Base-by-base conservation (phyloP, 2,329 filamentous ascomycete genomes). In the Hypoxylon sp. region DNA sequence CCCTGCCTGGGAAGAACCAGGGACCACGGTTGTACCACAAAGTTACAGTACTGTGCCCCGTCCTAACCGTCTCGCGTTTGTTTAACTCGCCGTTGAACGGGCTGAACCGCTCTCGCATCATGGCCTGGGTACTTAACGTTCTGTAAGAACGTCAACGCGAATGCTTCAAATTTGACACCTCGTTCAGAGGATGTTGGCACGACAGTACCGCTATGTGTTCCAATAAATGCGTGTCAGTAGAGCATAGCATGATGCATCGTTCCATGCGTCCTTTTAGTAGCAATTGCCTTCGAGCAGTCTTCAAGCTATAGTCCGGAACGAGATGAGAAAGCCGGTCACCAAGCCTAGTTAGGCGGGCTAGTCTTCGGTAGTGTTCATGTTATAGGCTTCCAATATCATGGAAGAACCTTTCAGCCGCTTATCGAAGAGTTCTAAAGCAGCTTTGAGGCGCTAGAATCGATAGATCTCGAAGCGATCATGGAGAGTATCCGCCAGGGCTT, bases 371-470 rank as follows among this genome's bases (percentile, higher is more conserved):
- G 18, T 26, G 48, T 44, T 48, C 45, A 50, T 50, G 36, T 32
- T 33, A 36, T 26, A 44, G 45, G 57, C 40, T 50, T 52, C 28
- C 26, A 16, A 46, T 30, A 22, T 44, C 16, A 61, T 53, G 20
- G 32, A 48, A 44, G 18, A 36, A 30, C 32, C 30, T 56, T 22
- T 51, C 40, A 54, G 45, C 50, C 54, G 40, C 58, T 53, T 22
- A 22, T 62, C 42, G 45, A 36, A 52, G 40, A 45, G 30, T 55
- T 59, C 60, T 48, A 57, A 61, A 40, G 46, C 20, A 49, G 28
- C 42, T 67, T 18, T 59, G 51, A 44, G 54, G 32, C 61, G 48
- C 61, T 69, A 69, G 53, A 59, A 58, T 64, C 54, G 60, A 62
- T 65, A 67, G 51, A 62, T 64, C 64, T 62, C 20, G 24, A 64